Base-by-base conservation (phyloP, 768 basidiomycete species). In the Panellus pusillus region DNA sequence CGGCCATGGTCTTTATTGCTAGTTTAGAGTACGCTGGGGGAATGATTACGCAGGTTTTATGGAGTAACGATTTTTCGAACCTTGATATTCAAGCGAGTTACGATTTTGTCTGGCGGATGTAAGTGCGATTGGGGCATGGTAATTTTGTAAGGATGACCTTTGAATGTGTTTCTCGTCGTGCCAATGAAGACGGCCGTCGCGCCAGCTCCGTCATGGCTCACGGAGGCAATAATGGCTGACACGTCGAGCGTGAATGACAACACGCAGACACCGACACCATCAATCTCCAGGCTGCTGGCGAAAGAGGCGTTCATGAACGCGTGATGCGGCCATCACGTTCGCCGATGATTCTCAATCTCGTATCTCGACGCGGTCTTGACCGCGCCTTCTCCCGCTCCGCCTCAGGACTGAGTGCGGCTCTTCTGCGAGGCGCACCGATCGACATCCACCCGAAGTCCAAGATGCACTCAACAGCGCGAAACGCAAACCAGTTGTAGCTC, bases 131-230 rank as follows among this genome's bases (percentile, higher is more conserved):
- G 32, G 37, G 27, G 54, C 27, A 24, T 14, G n/a, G n/a, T n/a
- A n/a, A 27, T 49, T 9, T 38, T 13, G 24, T 24, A 6, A 24
- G 43, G 38, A 61, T 44, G 63, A 87, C 91, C 91, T 80, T 86
- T 77, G 73, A 93, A 93, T 0, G 85, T 86, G 67, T 93, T 87
- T 52, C 92, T 81, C 6, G 92, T 95, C 13, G 91, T 91, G 72
- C 92, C 92, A 48, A 93, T 81, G 72, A 95, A 93, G 3, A 84
- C 73, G 9, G 84, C 83, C 11, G 79, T 83, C 31, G 89, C 91
- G 6, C 91, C 92, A 18, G 87, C 86, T 38, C 71, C 68, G 47
- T 84, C 78, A 64, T 85, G 76, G 42, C 76, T 74, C 19, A 91
- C 87, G 11, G 81, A 84, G 12, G 70, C 65, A n/a, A 85, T 77